These are phyloP conservation scores for Nepenthes alata DNA, from an alignment of 179 eudicot genomes.

Conservation along the genomic window DNA sequence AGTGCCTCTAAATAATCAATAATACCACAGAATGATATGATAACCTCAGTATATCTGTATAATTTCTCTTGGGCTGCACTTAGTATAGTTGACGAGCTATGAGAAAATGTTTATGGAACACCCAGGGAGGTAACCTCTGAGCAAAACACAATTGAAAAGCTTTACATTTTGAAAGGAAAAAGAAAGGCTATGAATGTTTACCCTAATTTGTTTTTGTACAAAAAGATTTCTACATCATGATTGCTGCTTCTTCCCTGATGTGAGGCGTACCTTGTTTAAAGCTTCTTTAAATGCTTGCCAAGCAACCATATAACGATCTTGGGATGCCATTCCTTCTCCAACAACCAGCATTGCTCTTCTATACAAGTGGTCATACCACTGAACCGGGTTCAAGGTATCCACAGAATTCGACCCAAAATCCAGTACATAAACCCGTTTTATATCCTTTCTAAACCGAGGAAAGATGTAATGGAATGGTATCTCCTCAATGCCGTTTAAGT, in stretches of 20 bases:
- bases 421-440: slow-evolving; percentile 41
- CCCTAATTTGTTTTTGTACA: not conserved
- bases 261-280: slow-evolving; percentile 57
- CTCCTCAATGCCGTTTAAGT: slow-evolving; percentile 40
- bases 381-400: slow-evolving; percentile 44
- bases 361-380: slow-evolving; percentile 63
- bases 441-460: slow-evolving; percentile 71
- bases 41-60: too few relatives aligned
- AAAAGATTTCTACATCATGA: slow-evolving; percentile 14
- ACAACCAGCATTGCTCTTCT: slow-evolving; percentile 52
- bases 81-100: too few relatives aligned
- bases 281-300: slow-evolving; percentile 75
- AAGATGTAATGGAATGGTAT: slow-evolving; percentile 47
- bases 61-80: too few relatives aligned
- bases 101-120: too few relatives aligned
- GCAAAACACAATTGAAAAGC: too few relatives aligned
- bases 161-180: too few relatives aligned
- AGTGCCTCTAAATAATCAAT: too few relatives aligned
- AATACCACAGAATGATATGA: too few relatives aligned
- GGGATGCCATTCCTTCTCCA: slow-evolving; percentile 57
- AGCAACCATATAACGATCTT: slow-evolving; percentile 67
- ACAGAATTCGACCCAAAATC: slow-evolving; percentile 37
- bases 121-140: too few relatives aligned
- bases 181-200: too few relatives aligned
- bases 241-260: slow-evolving; percentile 21